These are phyloP conservation scores for Mycena haematopus DNA, from an alignment of 768 basidiomycete species.

Conservation along the genomic window DNA sequence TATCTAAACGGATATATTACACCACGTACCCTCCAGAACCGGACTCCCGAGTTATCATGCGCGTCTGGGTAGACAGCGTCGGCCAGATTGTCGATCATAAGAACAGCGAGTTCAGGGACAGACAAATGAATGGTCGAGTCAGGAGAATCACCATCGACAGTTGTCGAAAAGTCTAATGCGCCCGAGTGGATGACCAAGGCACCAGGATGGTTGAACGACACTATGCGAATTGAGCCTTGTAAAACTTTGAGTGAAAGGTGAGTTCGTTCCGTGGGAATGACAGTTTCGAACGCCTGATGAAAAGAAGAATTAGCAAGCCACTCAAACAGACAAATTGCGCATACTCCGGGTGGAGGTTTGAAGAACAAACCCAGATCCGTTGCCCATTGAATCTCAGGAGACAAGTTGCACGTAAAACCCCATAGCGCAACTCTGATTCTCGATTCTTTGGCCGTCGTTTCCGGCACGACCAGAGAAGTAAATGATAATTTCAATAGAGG, in stretches of 20 bases:
- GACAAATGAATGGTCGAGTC: constrained; percentile 58
- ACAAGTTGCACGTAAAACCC: constrained; percentile 67
- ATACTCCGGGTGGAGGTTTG: constrained; percentile 88
- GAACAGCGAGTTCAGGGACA: constrained; percentile 55
- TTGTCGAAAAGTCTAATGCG: constrained; percentile 72
- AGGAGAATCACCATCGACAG: constrained; percentile 70
- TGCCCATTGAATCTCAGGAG: constrained; percentile 68
- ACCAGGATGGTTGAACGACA: constrained; percentile 65
- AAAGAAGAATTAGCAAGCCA: not conserved
- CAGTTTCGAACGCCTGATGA: constrained; percentile 83
- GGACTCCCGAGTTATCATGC: constrained; percentile 42
- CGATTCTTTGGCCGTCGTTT: constrained; percentile 79
- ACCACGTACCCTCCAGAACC: constrained; percentile 71
- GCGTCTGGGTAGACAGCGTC: constrained; percentile 34
- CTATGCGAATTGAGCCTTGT: constrained; percentile 70
- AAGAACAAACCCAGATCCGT: constrained; percentile 66
- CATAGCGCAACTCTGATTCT: constrained; percentile 66
- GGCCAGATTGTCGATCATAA: constrained; percentile 61
- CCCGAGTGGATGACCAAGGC: constrained; percentile 71
- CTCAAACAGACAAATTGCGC: constrained; percentile 35
- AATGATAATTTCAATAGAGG: constrained; percentile 71
- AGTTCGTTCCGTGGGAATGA: constrained; percentile 89
- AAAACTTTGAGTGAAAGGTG: constrained; percentile 65
- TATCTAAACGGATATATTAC: not conserved
- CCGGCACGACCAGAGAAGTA: constrained; percentile 64